Evolutionary conservation across 768 basidiomycete genomes (phyloP), one percentile per base, ranked within the genome.

Genomic region (Sistotremastrum niveocremeum): DNA sequence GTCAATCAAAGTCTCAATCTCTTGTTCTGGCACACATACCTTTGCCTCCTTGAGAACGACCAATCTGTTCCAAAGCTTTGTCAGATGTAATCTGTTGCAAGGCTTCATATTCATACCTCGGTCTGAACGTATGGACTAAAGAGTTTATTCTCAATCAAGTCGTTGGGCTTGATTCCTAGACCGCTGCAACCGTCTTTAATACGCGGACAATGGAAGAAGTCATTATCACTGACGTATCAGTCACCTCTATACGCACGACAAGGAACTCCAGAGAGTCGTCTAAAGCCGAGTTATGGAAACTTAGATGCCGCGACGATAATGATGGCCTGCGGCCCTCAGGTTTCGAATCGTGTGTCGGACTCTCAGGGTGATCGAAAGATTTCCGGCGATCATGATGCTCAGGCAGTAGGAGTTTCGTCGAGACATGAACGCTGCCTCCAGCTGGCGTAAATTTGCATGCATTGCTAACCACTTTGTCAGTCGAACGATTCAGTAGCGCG

Each of bases 181-280:
- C 75, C 81, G 0, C 31, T 31, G 28, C 37, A 28, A 29, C 7
- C n/a, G 30, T 39, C 30, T 42, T 7, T 12, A 20, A 39, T n/a
- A 20, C 29, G 28, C 4, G 28, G 5, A 41, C 12, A 10, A 46
- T 9, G 7, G 28, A 6, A 12, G 34, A 47, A 39, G 40, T 29
- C 6, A 47, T 47, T 6, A 39, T 41, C 9, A 29, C 46, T 45
- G 62, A 62, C 4, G 86, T 88, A 62, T 89, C 87, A 4, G 73
- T 72, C 3, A 91, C 75, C 57, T 90, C 87, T 31, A 90, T 82
- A 47, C 88, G 71, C n/a, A 91, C 83, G 44, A 85, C 79, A 48
- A 85, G 82, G 57, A 65, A 65, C 51, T 84, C 81, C 46, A 72
- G 50, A 20, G 20, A 2, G 68, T 64, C 0, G 65, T 51, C 4